These are phyloP conservation scores for Lactarius akahatsu DNA, from an alignment of 768 basidiomycete genomes.

Conservation along the genomic window DNA sequence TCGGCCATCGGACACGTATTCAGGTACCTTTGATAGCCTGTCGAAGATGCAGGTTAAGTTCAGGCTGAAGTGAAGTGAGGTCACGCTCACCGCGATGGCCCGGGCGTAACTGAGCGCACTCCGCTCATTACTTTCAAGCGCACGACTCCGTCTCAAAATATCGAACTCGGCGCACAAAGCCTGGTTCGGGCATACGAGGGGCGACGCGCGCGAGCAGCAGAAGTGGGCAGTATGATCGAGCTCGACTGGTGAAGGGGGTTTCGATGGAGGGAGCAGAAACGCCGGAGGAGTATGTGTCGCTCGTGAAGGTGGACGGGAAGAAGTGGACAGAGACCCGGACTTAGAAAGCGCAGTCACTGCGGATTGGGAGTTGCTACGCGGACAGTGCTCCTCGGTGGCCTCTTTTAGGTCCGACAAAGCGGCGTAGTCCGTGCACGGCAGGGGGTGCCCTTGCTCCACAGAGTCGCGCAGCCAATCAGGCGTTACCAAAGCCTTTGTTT, in stretches of 20 bases:
- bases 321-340: conserved; percentile 2
- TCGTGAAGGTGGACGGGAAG: not conserved
- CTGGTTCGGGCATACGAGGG: conserved; percentile 70
- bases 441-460: conserved; percentile 41
- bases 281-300: conserved; percentile 22
- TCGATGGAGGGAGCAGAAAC: conserved; percentile 30
- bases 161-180: conserved; percentile 55
- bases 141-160: conserved; percentile 55
- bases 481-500: conserved; percentile 63
- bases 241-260: conserved; percentile 27
- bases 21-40: conserved; percentile 50
- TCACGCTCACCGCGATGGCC: conserved; percentile 56
- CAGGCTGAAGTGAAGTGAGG: conserved; percentile 30
- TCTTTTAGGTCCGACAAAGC: conserved; percentile 53
- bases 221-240: conserved; percentile 43
- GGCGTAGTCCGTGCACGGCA: conserved; percentile 56
- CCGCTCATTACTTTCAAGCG: conserved; percentile 63
- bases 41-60: conserved; percentile 9
- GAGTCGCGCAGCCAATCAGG: conserved; percentile 72
- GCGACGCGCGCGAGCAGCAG: conserved; percentile 63
- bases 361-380: conserved; percentile 33
- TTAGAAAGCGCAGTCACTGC: not conserved
- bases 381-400: conserved; percentile 47
- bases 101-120: conserved; percentile 73
- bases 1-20: not conserved